phyloP scores from a whole-genome alignment of 1,284 basidiomycete genomes.

The Omphalotus olearius region DNA sequence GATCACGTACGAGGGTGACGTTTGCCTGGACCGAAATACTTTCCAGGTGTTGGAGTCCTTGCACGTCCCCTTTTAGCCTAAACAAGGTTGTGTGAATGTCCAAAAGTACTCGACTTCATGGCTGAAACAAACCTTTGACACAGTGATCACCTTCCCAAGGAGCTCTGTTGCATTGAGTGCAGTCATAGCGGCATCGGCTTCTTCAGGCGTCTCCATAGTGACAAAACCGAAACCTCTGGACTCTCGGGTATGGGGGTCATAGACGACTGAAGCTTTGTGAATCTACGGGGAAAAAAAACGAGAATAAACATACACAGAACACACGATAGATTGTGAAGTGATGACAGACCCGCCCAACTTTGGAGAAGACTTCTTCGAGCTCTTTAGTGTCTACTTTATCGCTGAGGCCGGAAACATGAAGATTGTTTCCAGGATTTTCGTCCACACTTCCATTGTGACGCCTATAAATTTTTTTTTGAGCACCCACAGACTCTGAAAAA shows the following conservation, averaged over 20 bases:
- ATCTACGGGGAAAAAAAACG: conserved; percentile 45
- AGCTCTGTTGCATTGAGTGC: conserved; percentile 81
- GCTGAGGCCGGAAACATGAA: conserved; percentile 90
- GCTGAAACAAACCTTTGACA: conserved; percentile 71
- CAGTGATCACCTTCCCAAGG: conserved; percentile 80
- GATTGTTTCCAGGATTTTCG: conserved; percentile 91
- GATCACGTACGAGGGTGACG: conserved; percentile 52
- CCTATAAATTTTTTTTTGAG: conserved; percentile 11
- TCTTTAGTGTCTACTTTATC: conserved; percentile 79
- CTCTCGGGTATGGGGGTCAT: conserved; percentile 94
- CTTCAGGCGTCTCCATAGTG: conserved; percentile 85
- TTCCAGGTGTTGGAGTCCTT: conserved; percentile 91
- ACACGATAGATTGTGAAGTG: neutral
- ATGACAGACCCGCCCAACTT: conserved; percentile 79
- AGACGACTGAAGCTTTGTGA: conserved; percentile 91
- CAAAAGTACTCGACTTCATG: neutral
- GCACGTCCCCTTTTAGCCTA: conserved; percentile 93
- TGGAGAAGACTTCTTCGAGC: conserved; percentile 85
- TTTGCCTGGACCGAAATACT: conserved; percentile 92
- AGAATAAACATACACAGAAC: neutral
- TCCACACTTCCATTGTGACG: conserved; percentile 25
- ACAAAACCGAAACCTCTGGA: conserved; percentile 98
- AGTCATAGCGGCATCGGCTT: conserved; percentile 87
- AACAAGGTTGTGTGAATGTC: neutral
- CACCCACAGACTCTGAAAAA: conserved; percentile 6